These are phyloP conservation scores for Aspergillus tamarii DNA, from an alignment of 2,329 filamentous ascomycete species.

Conservation along the genomic window DNA sequence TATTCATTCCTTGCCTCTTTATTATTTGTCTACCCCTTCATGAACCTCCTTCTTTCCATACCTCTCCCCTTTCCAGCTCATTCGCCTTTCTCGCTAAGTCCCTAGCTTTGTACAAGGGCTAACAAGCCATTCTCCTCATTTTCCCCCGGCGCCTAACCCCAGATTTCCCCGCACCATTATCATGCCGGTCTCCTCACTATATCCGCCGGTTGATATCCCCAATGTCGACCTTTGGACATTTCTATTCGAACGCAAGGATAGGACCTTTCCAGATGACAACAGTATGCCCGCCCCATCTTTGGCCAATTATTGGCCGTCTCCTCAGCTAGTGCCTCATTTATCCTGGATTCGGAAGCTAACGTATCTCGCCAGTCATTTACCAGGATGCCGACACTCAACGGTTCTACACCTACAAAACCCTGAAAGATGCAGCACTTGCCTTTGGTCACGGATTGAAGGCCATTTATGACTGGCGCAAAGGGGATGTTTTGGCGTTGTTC, in stretches of 20 bases:
- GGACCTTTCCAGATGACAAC: conserved; percentile 71
- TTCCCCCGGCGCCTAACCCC: not conserved
- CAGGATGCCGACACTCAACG: conserved; percentile 72
- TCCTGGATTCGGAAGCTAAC: not conserved
- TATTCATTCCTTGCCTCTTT: not conserved
- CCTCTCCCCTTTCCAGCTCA: not conserved
- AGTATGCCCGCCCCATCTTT: conserved; percentile 50
- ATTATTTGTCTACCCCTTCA: not conserved
- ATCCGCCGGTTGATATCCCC: conserved; percentile 69
- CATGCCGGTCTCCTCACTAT: conserved; percentile 74
- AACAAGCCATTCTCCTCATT: not conserved
- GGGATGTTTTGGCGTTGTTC: conserved; percentile 81
- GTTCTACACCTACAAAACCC: conserved; percentile 70
- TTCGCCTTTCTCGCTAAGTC: not conserved
- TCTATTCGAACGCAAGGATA: conserved; percentile 71
- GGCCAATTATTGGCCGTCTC: not conserved
- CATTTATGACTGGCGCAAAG: conserved; percentile 76
- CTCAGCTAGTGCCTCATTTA: not conserved
- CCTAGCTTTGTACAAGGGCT: not conserved
- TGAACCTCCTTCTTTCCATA: not conserved
- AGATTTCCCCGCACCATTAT: conserved; percentile 25
- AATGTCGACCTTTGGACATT: conserved; percentile 77
- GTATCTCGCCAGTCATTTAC: conserved; percentile 66
- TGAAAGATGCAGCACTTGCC: conserved; percentile 67
- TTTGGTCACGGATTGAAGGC: conserved; percentile 81